phyloP scores from a whole-genome alignment of 345 rosid genomes.

The Lepidium africanum region DNA sequence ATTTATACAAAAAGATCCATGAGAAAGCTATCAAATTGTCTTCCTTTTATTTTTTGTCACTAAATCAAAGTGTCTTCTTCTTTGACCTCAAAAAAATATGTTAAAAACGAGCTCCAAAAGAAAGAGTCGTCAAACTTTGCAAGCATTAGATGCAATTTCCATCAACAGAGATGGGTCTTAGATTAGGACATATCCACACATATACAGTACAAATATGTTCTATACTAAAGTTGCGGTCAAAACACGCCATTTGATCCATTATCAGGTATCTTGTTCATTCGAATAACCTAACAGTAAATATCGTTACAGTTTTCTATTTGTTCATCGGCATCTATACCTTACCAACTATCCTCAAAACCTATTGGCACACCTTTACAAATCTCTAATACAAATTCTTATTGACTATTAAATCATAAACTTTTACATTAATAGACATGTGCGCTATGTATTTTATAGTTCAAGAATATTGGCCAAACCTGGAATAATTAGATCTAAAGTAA shows the following conservation, averaged over 20 bases:
- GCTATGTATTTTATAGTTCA: neutral
- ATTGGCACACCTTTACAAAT: neutral
- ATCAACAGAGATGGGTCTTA: neutral
- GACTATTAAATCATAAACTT: neutral
- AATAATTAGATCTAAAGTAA: neutral
- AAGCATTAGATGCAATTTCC: slow-evolving; percentile 14
- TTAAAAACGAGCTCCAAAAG: neutral
- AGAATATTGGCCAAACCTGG: slow-evolving; percentile 1
- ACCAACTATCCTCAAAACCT: neutral
- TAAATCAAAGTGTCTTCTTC: neutral
- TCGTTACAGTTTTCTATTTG: neutral
- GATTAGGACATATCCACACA: neutral
- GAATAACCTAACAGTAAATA: neutral
- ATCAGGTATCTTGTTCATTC: neutral
- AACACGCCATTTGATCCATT: slow-evolving; percentile 4
- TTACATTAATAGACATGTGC: neutral
- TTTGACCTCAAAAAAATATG: neutral
- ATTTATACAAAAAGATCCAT: too few species aligned
- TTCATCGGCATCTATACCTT: neutral
- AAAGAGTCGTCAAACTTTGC: neutral
- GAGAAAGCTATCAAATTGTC: too few species aligned
- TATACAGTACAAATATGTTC: too few species aligned
- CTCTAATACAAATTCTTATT: neutral
- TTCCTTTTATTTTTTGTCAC: too few species aligned
- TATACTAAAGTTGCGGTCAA: slow-evolving; percentile 8